Percentiles rank a stretch among this genome's conserved stretches.
Evolutionary conservation across 306 rosid species (phyloP).

Genomic region (Quercus suber): DNA sequence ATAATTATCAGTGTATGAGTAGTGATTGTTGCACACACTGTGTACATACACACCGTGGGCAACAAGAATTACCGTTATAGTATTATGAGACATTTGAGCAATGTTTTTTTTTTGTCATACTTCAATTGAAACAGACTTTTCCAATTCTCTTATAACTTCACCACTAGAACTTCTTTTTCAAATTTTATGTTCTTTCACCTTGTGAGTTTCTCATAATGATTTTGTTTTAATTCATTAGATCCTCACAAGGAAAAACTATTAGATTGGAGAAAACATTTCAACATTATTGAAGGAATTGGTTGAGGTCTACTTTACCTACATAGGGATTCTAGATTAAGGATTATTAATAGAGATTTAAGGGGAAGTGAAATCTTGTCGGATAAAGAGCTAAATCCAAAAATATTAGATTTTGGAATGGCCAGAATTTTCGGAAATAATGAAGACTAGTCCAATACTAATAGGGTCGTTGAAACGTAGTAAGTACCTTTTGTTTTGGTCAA

Average conservation of each 20-base stretch:
- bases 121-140: background rate
- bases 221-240: slow-evolving; percentile 9
- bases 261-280: slow-evolving; percentile 14
- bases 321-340: slow-evolving; percentile 18
- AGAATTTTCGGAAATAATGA: slow-evolving; percentile 12
- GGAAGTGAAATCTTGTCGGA: slow-evolving; percentile 18
- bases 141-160: background rate
- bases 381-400: slow-evolving; percentile 15
- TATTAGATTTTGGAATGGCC: slow-evolving; percentile 17
- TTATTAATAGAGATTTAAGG: slow-evolving; percentile 11
- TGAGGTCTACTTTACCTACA: slow-evolving; percentile 21
- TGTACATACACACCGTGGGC: too few relatives aligned
- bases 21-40: too few relatives aligned
- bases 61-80: too few relatives aligned
- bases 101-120: too few relatives aligned
- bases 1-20: too few relatives aligned
- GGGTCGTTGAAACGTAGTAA: slow-evolving; percentile 34
- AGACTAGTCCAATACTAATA: slow-evolving; percentile 12
- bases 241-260: slow-evolving; percentile 6
- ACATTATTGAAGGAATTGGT: slow-evolving; percentile 20
- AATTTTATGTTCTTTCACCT: too few relatives aligned
- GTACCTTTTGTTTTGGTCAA: background rate
- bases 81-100: too few relatives aligned
- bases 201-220: too few relatives aligned
- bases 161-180: background rate